Evolutionary conservation across 306 rosid species (phyloP), one percentile per base, ranked within the genome.

Genomic region (Chamaecrista fasciculata): DNA sequence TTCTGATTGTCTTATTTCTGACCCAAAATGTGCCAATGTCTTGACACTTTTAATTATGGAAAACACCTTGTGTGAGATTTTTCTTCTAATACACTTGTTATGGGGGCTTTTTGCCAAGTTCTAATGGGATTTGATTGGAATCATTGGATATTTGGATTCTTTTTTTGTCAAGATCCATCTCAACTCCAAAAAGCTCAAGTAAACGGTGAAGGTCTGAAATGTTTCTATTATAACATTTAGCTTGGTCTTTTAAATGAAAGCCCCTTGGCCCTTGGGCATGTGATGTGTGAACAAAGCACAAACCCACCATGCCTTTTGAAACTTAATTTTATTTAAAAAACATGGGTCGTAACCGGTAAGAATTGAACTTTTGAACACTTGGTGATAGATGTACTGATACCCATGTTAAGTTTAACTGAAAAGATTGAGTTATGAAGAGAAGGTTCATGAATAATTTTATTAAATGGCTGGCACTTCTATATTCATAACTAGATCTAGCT

Each of bases 1-100:
- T 62, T 39, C 10, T 63, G 49, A 26, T 61, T 69, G 16, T 42
- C 59, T 12, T 60, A 67, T 47, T 67, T 37, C 46, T 56, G 9
- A 39, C 64, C 29, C 40, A 8, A 66, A 44, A 53, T 60, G 26
- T 60, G 47, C 56, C 18, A 39, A 50, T 40, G n/a, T 28, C 23
- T 11, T 23, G 36, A 7, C 11, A 61, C 19, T 16, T 24, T 20
- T 6, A n/a, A n/a, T n/a, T 19, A 0, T 18, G 23, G 37, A 39
- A 20, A 26, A 19, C 29, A 61, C 18, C 20, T 31, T n/a, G 31
- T 8, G 31, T 29, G 36, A 70, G 19, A 29, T 37, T 31, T 14
- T 31, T 61, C 33, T 20, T 36, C 1, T 14, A 37, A 18, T 12
- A 11, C 44, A 40, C 37, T 63, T 16, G 8, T 14, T 51, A 39